Evolutionary conservation across 2,329 filamentous ascomycete species (phyloP).

Genomic region (Rhynchosporium graminicola): DNA sequence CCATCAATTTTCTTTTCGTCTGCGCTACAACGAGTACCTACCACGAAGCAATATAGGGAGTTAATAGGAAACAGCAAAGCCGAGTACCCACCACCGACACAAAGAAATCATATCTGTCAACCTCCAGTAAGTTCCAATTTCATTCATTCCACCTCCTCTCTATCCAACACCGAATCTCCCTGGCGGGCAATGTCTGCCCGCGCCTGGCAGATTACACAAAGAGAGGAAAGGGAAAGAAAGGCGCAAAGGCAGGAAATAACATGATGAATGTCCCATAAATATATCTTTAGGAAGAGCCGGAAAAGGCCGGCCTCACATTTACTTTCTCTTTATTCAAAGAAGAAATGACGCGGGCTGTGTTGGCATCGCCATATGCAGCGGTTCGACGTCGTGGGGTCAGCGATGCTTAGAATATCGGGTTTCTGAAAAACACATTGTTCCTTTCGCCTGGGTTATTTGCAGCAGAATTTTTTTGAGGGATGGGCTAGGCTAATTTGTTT

Average conservation of each 20-base stretch:
- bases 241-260: constrained; percentile 15
- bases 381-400: constrained; percentile 26
- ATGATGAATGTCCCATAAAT: constrained; percentile 38
- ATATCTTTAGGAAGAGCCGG: constrained; percentile 41
- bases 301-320: constrained; percentile 32
- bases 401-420: constrained; percentile 39
- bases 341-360: constrained; percentile 19
- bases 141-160: not conserved
- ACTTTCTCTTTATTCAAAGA: too few relatives aligned
- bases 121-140: constrained; percentile 7
- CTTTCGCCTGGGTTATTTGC: not conserved
- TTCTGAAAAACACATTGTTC: constrained; percentile 21
- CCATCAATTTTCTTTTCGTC: not conserved
- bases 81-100: not conserved
- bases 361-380: constrained; percentile 39
- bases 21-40: not conserved
- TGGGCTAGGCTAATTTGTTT: not conserved
- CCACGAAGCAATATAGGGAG: constrained; percentile 1
- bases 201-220: not conserved
- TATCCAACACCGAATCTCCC: not conserved
- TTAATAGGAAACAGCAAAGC: not conserved
- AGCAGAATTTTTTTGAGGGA: not conserved
- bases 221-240: not conserved
- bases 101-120: not conserved
- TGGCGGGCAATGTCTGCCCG: not conserved